Evolutionary conservation across 257 asterid genomes (phyloP), one percentile per base, ranked within the genome.

Genomic region (Lavandula angustifolia): DNA sequence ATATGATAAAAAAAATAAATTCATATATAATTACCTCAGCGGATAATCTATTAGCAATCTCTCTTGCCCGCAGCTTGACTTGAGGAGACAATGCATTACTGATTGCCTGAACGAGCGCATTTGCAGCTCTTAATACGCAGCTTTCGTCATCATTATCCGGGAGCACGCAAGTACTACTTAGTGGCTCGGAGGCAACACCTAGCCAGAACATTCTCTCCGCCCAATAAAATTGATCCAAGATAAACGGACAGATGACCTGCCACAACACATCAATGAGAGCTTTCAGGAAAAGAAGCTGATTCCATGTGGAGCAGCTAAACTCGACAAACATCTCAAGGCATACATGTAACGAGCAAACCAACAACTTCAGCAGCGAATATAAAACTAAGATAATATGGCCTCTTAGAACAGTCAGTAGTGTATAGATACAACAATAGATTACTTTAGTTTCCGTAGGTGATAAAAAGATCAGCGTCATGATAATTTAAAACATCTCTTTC

Each of bases 141-240:
- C 38, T 52, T 56, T 72, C 86, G 37, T 80, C 89, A 33, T 77
- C 83, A 18, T 74, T 73, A 67, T 87, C 95, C 3, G 88, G 95
- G 66, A 92, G 72, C 70, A 88, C 75, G 44, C 73, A 81, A 32
- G 78, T 47, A 31, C 78, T 73, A 34, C 72, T 80, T 47, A 92
- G 72, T 32, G 97, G 97, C 83, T 87, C 89, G 0, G 98, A 80
- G 71, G 95, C 75, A 60, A 92, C 98, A 13, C 98, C 98, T 29
- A 89, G 89, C 98, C 98, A 89, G 84, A 72, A 87, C 96, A 92
- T 89, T 72, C 97, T 87, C 81, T 92, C 99, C 11, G 97, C 99
- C 97, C 99, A 92, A 54, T 92, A 92, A 75, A 84, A 89, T 63
- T 92, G 97, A 73, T 92, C 99, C 81, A 89, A 76, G 70, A 87